Evolutionary conservation across 2,329 filamentous ascomycete genomes (phyloP), one percentile per base, ranked within the genome.

Genomic region (Calonectria multiphialidica): DNA sequence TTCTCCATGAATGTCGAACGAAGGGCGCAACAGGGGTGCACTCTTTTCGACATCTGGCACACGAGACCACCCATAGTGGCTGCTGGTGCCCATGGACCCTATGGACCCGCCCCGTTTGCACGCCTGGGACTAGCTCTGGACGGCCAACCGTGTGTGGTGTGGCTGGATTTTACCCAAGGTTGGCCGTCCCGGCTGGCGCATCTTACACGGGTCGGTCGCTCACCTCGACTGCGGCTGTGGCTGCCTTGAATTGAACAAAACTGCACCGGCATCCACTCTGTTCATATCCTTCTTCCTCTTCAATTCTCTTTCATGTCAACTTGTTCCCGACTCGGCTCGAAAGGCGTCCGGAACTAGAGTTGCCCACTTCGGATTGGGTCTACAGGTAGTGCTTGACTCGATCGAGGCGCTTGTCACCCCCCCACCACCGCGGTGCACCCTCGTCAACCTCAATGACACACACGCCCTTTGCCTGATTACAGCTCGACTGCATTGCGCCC

Each of bases 1-100:
- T 42, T 71, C 69, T 65, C 42, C 70, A 76, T 75, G 72, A 68
- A 74, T 80, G 78, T 80, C 78, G 80, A 80, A 70, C 73, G 78
- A 80, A 80, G 78, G 78, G 78, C 78, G 78, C 75, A 73, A 68
- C 53, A 57, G 53, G 53, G 53, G 53, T 57, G 33, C 33, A 33
- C 33, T 57, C 53, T 57, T 53, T 53, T 76, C 74, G 78, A 79
- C 77, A 79, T 77, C 70, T 69, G 74, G 72, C 53, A 73, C 75
- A 72, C 74, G 75, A 74, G 75, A 77, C 76, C 76, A 70, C 18
- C 23, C 42, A 33, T 49, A 33, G 35, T 40, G 49, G 30, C 16
- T 33, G 28, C 30, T 50, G 49, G 37, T 44, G 37, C 37, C n/a
- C 37, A 47, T 66, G 44, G 63, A 44, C 47, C 37, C n/a, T 25